Conservation (phyloP, 441 rosid species). For the Erodium texanum region DNA sequence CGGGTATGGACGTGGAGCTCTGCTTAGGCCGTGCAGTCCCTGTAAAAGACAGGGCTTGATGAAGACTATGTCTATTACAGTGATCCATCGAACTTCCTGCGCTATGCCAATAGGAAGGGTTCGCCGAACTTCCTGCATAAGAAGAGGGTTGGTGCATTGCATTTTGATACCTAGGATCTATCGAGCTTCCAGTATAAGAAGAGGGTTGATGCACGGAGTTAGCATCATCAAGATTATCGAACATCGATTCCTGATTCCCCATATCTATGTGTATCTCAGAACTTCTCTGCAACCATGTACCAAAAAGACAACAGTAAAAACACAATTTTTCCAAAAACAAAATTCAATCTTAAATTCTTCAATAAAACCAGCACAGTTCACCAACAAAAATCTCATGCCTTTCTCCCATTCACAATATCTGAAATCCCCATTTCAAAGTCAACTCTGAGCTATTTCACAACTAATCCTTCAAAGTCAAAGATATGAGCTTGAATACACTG, state of each 20-base stretch:
- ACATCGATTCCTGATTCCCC: conserved; percentile 26
- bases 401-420: neutral
- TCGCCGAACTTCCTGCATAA: neutral
- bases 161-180: neutral
- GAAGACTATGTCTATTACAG: neutral
- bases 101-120: neutral
- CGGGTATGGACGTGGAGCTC: conserved; percentile 45
- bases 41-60: conserved; percentile 5
- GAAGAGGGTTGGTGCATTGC: neutral
- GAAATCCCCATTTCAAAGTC: neutral
- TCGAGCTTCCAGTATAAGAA: conserved; percentile 17
- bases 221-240: conserved; percentile 19
- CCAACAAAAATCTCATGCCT: neutral
- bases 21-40: conserved; percentile 25
- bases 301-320: too few species aligned
- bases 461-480: neutral
- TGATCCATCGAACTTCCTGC: neutral
- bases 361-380: too few species aligned
- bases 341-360: too few species aligned
- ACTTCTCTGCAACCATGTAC: too few species aligned
- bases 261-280: neutral
- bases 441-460: neutral
- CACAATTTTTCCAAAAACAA: too few species aligned
- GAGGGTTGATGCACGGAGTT: conserved; percentile 17
- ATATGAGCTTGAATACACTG: neutral